Percentiles rank a stretch among this genome's conserved stretches.
These are phyloP conservation scores for Cornus suecica DNA, from an alignment of 148 eudicot genomes.

Conservation along the genomic window DNA sequence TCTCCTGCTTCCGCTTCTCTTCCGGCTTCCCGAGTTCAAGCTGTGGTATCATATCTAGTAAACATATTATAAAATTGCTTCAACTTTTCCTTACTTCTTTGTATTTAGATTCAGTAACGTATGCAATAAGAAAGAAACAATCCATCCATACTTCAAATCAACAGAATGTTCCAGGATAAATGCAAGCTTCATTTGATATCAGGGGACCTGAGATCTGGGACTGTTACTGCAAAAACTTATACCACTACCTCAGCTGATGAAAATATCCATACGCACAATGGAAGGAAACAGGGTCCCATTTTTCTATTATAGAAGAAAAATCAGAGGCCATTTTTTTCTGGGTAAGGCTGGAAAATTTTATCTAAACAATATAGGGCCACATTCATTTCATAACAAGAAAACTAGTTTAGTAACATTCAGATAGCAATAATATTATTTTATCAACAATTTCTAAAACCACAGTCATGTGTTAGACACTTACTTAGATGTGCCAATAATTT, in stretches of 20 bases:
- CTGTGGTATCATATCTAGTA: conserved; percentile 73
- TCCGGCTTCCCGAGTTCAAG: conserved; percentile 73
- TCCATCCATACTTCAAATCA: not conserved
- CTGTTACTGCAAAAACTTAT: not conserved
- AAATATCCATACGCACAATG: not conserved
- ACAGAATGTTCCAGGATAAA: not conserved
- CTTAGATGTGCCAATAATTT: too few species aligned
- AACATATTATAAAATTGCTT: conserved; percentile 27
- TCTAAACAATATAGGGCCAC: too few species aligned
- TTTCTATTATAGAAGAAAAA: not conserved
- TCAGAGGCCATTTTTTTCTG: too few species aligned
- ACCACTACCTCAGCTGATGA: not conserved
- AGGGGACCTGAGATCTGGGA: not conserved
- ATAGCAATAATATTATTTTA: not conserved
- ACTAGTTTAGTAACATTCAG: not conserved
- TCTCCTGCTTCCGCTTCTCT: conserved; percentile 55
- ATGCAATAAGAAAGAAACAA: not conserved
- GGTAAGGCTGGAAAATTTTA: too few species aligned
- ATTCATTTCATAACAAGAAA: not conserved
- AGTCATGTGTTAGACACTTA: too few species aligned
- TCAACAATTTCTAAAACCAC: too few species aligned
- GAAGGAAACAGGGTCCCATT: not conserved
- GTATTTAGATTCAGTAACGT: not conserved
- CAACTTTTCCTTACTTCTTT: not conserved
- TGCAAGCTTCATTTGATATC: not conserved